Conservation (phyloP, 176 grass and related monocot genomes). For the Secale cereale region DNA sequence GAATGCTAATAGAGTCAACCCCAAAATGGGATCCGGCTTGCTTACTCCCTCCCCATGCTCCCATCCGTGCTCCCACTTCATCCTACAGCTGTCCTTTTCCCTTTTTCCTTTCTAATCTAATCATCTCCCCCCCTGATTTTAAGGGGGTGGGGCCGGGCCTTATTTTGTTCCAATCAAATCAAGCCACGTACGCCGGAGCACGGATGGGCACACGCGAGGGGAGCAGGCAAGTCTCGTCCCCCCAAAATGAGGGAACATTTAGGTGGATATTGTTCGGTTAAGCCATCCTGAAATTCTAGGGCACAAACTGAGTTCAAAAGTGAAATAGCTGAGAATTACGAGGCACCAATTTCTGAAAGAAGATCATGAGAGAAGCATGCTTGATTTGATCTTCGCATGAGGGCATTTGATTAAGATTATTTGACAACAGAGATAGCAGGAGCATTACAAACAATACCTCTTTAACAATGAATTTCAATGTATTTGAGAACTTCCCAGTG, state of each 20-base stretch:
- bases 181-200: no score
- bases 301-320: not conserved
- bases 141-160: no score
- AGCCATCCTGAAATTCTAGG: not conserved
- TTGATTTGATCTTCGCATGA: not conserved
- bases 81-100: no score
- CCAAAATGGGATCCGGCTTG: no score
- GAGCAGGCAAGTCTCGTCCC: no score
- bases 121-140: no score
- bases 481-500: slow-evolving; percentile 85
- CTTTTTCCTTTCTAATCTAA: no score
- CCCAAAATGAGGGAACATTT: not conserved
- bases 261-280: not conserved
- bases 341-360: not conserved
- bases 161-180: no score
- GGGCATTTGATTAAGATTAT: not conserved
- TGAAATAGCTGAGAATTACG: not conserved
- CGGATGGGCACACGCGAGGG: no score
- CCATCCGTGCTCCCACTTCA: no score
- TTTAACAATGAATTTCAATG: slow-evolving; percentile 93
- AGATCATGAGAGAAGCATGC: not conserved
- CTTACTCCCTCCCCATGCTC: no score
- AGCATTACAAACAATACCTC: slow-evolving; percentile 54
- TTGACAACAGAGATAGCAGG: not conserved
- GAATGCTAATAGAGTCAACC: not conserved